These are phyloP conservation scores for Sphagnum contortum DNA, from an alignment of 225 moss, liverwort and hornwort genomes.

Conservation along the genomic window DNA sequence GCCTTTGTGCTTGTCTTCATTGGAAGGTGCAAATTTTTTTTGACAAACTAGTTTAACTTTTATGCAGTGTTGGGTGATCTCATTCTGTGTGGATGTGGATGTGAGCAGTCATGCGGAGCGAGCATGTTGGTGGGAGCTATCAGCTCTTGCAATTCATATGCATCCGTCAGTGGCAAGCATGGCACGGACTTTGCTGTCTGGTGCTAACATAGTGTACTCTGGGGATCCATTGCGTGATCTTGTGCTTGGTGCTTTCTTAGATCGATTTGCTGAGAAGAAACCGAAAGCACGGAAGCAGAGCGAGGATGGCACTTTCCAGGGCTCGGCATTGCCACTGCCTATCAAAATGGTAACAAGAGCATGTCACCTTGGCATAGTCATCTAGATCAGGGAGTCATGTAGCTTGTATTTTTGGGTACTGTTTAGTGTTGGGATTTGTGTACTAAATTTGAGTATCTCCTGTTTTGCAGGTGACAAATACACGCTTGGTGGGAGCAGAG, in stretches of 20 bases:
- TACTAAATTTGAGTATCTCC: not conserved
- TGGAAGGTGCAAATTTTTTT: too few relatives aligned
- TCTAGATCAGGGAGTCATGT: not conserved
- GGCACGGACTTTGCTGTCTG: constrained; percentile 85
- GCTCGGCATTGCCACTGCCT: constrained; percentile 51
- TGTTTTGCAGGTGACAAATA: constrained; percentile 19
- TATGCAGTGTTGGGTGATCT: not conserved
- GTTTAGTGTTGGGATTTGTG: too few relatives aligned
- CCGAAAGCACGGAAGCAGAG: constrained; percentile 58
- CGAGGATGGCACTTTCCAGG: constrained; percentile 56
- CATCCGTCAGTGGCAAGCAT: constrained; percentile 94
- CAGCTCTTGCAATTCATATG: constrained; percentile 65
- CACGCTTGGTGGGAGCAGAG: constrained; percentile 69
- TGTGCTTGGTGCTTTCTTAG: constrained; percentile 74
- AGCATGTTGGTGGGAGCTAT: constrained; percentile 99
- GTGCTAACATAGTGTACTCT: constrained; percentile 73
- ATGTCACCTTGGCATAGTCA: too few relatives aligned
- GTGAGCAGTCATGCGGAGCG: constrained; percentile 76
- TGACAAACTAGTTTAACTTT: not conserved
- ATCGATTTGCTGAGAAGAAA: constrained; percentile 94
- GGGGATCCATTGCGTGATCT: constrained; percentile 88
- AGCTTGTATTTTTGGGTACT: not conserved
- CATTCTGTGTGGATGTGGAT: constrained; percentile 5
- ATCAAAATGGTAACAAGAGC: constrained; percentile 49
- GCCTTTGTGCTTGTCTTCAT: too few relatives aligned